phyloP scores from a whole-genome alignment of 1,284 basidiomycete species.

The Trichosporon coremiiforme region DNA sequence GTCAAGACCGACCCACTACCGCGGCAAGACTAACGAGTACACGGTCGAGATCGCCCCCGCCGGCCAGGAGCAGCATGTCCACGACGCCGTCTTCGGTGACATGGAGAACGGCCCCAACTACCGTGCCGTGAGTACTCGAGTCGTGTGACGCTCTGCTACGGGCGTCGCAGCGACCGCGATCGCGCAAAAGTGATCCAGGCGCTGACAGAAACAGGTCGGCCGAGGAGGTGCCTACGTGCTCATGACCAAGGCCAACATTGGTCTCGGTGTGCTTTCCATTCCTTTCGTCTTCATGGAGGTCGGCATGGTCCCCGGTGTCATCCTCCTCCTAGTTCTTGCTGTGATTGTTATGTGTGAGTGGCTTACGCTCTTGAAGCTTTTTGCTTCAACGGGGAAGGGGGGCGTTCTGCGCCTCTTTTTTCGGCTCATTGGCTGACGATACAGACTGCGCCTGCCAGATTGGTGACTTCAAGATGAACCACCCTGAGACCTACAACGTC shows the following conservation, averaged over 20 bases:
- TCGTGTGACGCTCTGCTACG: not conserved
- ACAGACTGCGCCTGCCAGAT: conserved; percentile 30
- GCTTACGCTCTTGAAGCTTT: not conserved
- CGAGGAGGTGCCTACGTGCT: conserved; percentile 34
- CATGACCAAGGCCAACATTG: conserved; percentile 45
- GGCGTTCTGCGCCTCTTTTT: too few species aligned
- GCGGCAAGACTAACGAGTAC: conserved; percentile 24
- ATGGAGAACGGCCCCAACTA: conserved; percentile 42
- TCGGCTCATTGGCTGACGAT: not conserved
- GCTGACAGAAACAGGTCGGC: conserved; percentile 27
- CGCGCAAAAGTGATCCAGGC: not conserved
- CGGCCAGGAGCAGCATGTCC: conserved; percentile 18
- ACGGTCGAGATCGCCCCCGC: conserved; percentile 30
- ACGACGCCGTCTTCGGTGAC: conserved; percentile 44
- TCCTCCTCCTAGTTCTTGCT: conserved; percentile 41
- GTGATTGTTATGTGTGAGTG: conserved; percentile 43
- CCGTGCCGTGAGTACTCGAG: conserved; percentile 33
- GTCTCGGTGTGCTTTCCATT: conserved; percentile 46
- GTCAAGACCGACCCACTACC: not conserved
- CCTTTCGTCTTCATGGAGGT: conserved; percentile 42
- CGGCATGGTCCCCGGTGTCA: conserved; percentile 45
- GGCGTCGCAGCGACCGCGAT: not conserved
- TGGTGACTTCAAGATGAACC: conserved; percentile 37
- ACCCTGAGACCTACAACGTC: conserved; percentile 36
- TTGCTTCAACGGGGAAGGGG: too few species aligned